phyloP scores from a whole-genome alignment of 2,329 filamentous ascomycete genomes.

The Neopestalotiopsis clavispora region DNA sequence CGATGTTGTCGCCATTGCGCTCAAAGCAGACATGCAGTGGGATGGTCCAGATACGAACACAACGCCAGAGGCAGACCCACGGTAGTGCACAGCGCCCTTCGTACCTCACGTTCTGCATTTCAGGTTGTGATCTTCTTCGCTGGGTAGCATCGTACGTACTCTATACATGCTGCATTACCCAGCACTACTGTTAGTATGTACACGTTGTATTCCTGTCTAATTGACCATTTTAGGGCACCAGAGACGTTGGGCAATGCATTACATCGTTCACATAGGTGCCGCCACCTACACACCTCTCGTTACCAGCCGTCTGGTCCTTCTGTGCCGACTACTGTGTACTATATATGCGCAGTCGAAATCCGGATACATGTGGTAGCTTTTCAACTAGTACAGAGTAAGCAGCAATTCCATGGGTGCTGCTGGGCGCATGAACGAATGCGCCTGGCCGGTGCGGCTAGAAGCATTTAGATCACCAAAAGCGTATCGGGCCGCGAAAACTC shows the following conservation, averaged over 20 bases:
- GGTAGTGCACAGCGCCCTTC: no score
- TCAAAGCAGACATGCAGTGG: no score
- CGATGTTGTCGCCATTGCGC: not conserved
- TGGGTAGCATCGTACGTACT: no score
- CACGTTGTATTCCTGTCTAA: not conserved
- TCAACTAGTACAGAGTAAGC: not conserved
- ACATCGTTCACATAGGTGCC: not conserved
- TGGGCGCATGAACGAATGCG: not conserved
- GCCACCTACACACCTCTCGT: not conserved
- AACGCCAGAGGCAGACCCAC: no score
- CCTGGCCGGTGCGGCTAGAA: not conserved
- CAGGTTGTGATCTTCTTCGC: no score
- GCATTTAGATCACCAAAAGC: not conserved
- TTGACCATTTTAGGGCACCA: not conserved
- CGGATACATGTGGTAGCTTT: not conserved
- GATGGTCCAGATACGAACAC: no score
- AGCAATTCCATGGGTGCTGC: not conserved
- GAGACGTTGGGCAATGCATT: not conserved
- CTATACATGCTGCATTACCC: no score
- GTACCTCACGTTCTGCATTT: no score
- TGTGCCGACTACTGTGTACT: not conserved
- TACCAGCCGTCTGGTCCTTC: not conserved
- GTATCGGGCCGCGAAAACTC: conserved; percentile 10
- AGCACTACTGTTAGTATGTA: no score
- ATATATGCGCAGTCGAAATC: not conserved